These are phyloP conservation scores for Coelastrella sp. DNA, from an alignment of 139 green algal genomes.

Conservation along the genomic window DNA sequence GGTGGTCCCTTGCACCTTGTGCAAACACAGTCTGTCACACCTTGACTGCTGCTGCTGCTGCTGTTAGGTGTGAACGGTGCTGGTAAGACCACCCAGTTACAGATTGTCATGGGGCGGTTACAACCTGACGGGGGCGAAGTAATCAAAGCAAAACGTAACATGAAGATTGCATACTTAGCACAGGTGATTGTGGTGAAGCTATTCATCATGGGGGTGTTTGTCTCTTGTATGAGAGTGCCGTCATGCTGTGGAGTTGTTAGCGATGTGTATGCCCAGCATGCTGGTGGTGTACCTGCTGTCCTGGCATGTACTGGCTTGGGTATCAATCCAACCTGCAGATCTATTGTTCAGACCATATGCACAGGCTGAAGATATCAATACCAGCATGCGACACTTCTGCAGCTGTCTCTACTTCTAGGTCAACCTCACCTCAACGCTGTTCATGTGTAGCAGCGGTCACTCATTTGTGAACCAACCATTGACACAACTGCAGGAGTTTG, in stretches of 20 bases:
- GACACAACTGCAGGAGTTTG: conserved; percentile 91
- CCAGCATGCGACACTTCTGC: no score
- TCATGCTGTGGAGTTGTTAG: not conserved
- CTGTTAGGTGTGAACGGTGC: conserved; percentile 96
- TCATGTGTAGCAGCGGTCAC: no score
- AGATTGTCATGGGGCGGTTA: conserved; percentile 95
- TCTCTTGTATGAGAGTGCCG: not conserved
- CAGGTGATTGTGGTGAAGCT: conserved; percentile 58
- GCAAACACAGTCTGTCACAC: not conserved
- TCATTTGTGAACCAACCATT: no score
- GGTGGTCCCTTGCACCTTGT: not conserved
- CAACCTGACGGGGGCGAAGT: conserved; percentile 91
- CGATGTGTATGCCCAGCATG: no score
- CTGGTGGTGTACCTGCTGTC: no score
- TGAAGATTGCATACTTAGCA: conserved; percentile 96
- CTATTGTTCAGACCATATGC: no score
- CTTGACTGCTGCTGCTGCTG: not conserved
- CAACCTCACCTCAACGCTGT: no score
- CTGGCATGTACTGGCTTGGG: no score
- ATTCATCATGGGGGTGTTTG: no score
- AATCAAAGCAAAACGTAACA: conserved; percentile 83
- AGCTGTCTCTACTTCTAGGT: no score
- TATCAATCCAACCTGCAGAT: no score
- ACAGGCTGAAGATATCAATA: no score
- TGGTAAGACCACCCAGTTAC: conserved; percentile 98